Percentiles rank a stretch among this genome's conserved stretches.
These are phyloP conservation scores for Thalassiosira allenii DNA, from an alignment of 352 stramenopile genomes.

Conservation along the genomic window DNA sequence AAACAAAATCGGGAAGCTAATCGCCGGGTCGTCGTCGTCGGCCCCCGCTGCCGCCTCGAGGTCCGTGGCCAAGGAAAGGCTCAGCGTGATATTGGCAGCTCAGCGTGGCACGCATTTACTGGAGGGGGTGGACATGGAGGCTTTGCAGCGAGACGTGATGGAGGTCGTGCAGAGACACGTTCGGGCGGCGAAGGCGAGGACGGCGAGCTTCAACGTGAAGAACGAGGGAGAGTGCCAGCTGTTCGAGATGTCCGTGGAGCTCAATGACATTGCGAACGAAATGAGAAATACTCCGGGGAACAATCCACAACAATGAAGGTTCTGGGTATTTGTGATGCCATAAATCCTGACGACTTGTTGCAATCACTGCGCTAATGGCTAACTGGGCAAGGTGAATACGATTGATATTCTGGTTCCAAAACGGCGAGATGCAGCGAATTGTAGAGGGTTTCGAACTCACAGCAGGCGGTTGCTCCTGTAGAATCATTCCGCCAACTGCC, in stretches of 20 bases:
- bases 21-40: slow-evolving; percentile 19
- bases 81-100: slow-evolving; percentile 63
- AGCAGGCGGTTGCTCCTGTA: no score
- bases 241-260: slow-evolving; percentile 68
- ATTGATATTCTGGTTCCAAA: no score
- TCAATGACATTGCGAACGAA: slow-evolving; percentile 36
- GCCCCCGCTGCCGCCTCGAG: slow-evolving; percentile 26
- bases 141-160: slow-evolving; percentile 64
- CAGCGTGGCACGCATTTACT: slow-evolving; percentile 59
- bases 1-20: slow-evolving; percentile 60
- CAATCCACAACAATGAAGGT: slow-evolving; percentile 21
- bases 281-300: slow-evolving; percentile 10
- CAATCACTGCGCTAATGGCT: no score
- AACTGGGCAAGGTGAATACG: no score
- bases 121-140: slow-evolving; percentile 65
- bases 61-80: slow-evolving; percentile 56
- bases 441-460: no score
- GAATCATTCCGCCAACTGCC: no score
- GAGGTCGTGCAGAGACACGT: slow-evolving; percentile 65
- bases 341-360: no score
- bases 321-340: no score
- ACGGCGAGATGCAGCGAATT: no score
- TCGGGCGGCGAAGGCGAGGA: slow-evolving; percentile 41
- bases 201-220: slow-evolving; percentile 58
- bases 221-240: slow-evolving; percentile 58